Percentiles rank a stretch among this genome's conserved stretches.
These are phyloP conservation scores for Porodaedalea pini DNA, from an alignment of 1,284 basidiomycete genomes.

Conservation along the genomic window DNA sequence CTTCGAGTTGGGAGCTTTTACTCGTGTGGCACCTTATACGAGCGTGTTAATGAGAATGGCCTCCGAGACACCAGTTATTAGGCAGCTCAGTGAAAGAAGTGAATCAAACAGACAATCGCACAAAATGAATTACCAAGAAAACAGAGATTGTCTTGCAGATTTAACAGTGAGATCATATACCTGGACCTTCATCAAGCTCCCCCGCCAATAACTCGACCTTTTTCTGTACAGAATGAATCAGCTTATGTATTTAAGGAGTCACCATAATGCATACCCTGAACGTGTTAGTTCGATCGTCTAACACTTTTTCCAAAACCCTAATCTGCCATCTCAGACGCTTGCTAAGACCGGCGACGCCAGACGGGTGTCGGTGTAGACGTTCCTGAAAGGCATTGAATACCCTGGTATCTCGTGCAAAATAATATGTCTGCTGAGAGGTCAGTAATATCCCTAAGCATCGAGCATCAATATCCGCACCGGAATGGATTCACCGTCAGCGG, in stretches of 20 bases:
- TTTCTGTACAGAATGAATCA: conserved; percentile 39
- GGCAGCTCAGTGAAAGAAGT: too few species aligned
- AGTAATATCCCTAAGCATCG: conserved; percentile 5
- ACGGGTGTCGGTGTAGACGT: conserved; percentile 50
- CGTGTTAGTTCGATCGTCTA: conserved; percentile 62
- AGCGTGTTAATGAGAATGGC: conserved; percentile 40
- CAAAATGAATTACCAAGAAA: conserved; percentile 16
- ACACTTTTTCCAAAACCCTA: conserved; percentile 50
- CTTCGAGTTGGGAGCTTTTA: conserved; percentile 54
- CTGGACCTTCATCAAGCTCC: conserved; percentile 61
- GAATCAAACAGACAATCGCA: too few species aligned
- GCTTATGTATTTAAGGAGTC: not conserved
- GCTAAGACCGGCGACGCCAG: conserved; percentile 45
- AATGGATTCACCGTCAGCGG: conserved; percentile 53
- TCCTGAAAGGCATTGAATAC: conserved; percentile 70
- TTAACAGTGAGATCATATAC: conserved; percentile 40
- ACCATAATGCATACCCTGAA: conserved; percentile 49
- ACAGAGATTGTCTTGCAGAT: conserved; percentile 8
- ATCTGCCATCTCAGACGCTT: conserved; percentile 71
- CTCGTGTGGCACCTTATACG: conserved; percentile 79
- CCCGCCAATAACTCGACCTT: conserved; percentile 59
- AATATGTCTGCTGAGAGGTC: conserved; percentile 51
- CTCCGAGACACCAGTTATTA: not conserved
- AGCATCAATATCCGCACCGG: conserved; percentile 45
- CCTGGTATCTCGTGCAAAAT: conserved; percentile 78